Percentiles rank a stretch among this genome's conserved stretches.
Conservation (phyloP, 176 grass and related monocot species). For the Dactylis glomerata region DNA sequence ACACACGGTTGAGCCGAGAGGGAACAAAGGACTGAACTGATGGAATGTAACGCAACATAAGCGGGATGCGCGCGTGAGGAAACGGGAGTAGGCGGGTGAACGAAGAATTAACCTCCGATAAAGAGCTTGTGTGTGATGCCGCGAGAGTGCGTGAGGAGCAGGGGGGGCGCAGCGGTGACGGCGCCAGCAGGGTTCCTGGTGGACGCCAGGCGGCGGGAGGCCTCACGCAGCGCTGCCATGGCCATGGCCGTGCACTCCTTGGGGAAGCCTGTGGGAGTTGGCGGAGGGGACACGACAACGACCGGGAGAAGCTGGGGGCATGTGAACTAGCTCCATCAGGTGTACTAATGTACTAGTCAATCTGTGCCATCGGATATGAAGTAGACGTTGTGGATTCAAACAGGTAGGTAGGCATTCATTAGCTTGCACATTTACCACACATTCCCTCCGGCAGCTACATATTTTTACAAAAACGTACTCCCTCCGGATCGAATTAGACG, state of each 20-base stretch:
- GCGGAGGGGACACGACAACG: background rate
- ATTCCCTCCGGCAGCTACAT: no score
- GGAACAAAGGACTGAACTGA: background rate
- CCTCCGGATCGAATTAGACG: no score
- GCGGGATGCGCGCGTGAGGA: background rate
- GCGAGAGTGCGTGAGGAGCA: constrained; percentile 33
- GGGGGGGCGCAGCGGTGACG: background rate
- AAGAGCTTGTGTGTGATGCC: constrained; percentile 48
- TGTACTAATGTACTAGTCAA: no score
- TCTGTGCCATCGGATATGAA: no score
- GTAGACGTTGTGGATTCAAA: no score
- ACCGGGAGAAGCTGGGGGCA: background rate
- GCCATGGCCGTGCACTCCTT: constrained; percentile 13
- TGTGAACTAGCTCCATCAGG: no score
- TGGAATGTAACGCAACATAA: background rate
- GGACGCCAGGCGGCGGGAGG: constrained; percentile 29
- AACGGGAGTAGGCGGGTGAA: background rate
- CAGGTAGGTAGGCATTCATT: no score
- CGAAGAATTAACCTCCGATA: constrained; percentile 28
- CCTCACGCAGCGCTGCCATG: constrained; percentile 25
- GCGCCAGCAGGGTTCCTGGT: background rate
- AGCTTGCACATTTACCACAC: no score
- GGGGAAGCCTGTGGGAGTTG: background rate
- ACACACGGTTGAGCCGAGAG: background rate
- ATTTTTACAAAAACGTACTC: no score